Conservation (phyloP, 2,329 filamentous ascomycete genomes). For the Fusarium burgessii region DNA sequence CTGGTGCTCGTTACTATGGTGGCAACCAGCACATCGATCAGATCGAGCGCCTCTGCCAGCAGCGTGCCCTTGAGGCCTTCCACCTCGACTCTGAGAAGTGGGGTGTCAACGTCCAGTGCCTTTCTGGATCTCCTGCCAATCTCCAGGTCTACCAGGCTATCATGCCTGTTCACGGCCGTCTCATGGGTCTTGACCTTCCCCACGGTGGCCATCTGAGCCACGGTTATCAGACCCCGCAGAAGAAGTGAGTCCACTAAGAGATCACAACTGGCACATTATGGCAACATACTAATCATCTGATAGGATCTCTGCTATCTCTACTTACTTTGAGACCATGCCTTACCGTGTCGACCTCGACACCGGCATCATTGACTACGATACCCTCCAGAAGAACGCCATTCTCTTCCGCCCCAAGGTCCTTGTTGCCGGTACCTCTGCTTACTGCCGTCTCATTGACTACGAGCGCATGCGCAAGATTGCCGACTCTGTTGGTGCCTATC, state of each 20-base stretch:
- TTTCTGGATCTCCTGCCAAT: slow-evolving; percentile 95
- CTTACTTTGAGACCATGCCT: slow-evolving; percentile 99
- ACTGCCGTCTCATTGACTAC: slow-evolving; percentile 98
- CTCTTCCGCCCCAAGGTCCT: slow-evolving; percentile 97
- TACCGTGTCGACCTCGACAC: slow-evolving; percentile 92
- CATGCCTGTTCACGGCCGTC: slow-evolving; percentile 92
- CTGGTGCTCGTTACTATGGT: slow-evolving; percentile 97
- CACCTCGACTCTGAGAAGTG: slow-evolving; percentile 87
- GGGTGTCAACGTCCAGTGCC: slow-evolving; percentile 98
- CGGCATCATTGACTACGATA: slow-evolving; percentile 97
- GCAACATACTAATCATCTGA: slow-evolving; percentile 4
- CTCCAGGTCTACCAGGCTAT: slow-evolving; percentile 98
- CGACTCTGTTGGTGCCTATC: slow-evolving; percentile 92
- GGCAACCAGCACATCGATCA: slow-evolving; percentile 99
- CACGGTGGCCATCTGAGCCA: slow-evolving; percentile 96
- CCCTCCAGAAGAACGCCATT: slow-evolving; percentile 87
- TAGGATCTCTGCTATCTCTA: slow-evolving; percentile 94
- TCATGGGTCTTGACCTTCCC: slow-evolving; percentile 96
- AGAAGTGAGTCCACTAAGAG: slow-evolving; percentile 73
- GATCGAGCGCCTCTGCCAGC: slow-evolving; percentile 95
- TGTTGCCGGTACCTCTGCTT: slow-evolving; percentile 95
- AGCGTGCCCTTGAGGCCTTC: slow-evolving; percentile 92
- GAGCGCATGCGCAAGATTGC: slow-evolving; percentile 95
- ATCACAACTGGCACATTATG: not conserved
- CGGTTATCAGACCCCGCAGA: slow-evolving; percentile 95